phyloP scores from a whole-genome alignment of 2,329 filamentous ascomycete species.

The Byssothecium circinans region DNA sequence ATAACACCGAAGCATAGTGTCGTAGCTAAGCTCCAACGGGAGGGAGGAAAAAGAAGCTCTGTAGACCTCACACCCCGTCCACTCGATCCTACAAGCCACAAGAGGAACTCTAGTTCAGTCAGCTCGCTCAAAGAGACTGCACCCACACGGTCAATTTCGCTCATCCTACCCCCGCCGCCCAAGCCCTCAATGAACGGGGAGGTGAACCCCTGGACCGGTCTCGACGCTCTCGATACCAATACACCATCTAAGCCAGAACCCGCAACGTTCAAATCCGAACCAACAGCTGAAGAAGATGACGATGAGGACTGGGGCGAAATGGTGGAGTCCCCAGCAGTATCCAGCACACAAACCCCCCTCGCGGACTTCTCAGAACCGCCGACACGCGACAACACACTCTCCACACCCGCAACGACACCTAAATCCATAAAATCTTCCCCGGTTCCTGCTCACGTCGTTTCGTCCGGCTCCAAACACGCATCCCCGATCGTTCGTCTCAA shows the following conservation, averaged over 20 bases:
- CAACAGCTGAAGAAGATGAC: constrained; percentile 25
- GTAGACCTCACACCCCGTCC: constrained; percentile 20
- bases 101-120: constrained; percentile 15
- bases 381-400: constrained; percentile 10
- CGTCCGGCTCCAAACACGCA: constrained; percentile 24
- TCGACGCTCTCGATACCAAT: constrained; percentile 17
- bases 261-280: neutral
- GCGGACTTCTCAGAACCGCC: constrained; percentile 11
- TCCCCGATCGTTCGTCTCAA: constrained; percentile 36
- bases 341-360: constrained; percentile 18
- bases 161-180: neutral
- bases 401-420: constrained; percentile 16
- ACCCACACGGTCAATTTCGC: neutral
- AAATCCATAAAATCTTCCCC: constrained; percentile 12
- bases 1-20: constrained; percentile 15
- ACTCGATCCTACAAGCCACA: constrained; percentile 13
- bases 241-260: constrained; percentile 6
- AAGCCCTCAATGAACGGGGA: neutral
- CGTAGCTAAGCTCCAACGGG: constrained; percentile 18
- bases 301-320: constrained; percentile 45
- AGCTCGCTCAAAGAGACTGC: neutral
- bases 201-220: constrained; percentile 19
- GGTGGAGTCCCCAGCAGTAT: constrained; percentile 38
- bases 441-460: constrained; percentile 10
- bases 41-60: constrained; percentile 24